Percentiles rank a stretch among this genome's conserved stretches.
phyloP scores from a whole-genome alignment of 306 rosid genomes.

The Betula pendula region DNA sequence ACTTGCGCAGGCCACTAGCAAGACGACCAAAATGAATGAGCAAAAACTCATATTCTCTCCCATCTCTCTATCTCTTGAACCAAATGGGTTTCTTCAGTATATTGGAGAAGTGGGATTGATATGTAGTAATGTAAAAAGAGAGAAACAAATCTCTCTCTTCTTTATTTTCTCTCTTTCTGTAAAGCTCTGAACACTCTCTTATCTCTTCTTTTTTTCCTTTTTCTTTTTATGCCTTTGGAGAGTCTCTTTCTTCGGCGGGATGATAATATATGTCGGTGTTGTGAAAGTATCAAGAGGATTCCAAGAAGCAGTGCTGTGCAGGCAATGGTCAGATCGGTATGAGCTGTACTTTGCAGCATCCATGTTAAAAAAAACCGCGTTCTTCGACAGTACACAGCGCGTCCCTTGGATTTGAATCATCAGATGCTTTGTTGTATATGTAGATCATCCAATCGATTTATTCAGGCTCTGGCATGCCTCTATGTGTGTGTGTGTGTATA shows the following conservation, averaged over 20 bases:
- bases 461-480: too few relatives aligned
- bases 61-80: constrained; percentile 28
- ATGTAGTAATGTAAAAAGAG: constrained; percentile 9
- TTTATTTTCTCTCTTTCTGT: too few relatives aligned
- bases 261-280: constrained; percentile 35
- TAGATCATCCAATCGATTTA: background rate
- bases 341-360: constrained; percentile 46
- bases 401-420: constrained; percentile 2
- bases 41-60: constrained; percentile 33
- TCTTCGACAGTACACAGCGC: constrained; percentile 10
- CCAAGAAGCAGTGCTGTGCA: background rate
- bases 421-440: background rate
- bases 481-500: background rate
- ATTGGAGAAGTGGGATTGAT: constrained; percentile 18
- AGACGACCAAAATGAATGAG: constrained; percentile 31
- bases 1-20: constrained; percentile 44
- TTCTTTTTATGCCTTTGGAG: constrained; percentile 9
- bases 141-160: constrained; percentile 8
- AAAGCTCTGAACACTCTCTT: constrained; percentile 17
- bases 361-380: background rate
- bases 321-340: background rate
- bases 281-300: constrained; percentile 7
- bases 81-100: constrained; percentile 5
- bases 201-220: constrained; percentile 16
- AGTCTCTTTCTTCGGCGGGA: constrained; percentile 4